These are phyloP conservation scores for Salix viminalis DNA, from an alignment of 345 rosid species.

Conservation along the genomic window DNA sequence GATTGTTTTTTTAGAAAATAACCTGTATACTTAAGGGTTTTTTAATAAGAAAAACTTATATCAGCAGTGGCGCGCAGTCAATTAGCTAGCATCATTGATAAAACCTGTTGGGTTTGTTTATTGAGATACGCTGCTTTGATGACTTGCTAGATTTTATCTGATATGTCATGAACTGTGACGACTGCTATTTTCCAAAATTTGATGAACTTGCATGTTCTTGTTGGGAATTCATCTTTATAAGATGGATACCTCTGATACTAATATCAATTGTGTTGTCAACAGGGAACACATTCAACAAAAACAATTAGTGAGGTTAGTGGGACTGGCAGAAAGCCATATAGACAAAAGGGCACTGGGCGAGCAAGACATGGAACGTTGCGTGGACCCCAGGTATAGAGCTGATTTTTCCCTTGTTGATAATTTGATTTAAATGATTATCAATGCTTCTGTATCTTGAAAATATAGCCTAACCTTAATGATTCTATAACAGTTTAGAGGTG, in stretches of 20 bases:
- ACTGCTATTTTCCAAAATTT: neutral
- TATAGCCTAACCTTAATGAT: slow-evolving; percentile 8
- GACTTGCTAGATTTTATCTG: neutral
- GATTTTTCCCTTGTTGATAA: neutral
- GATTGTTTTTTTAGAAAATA: too few relatives aligned
- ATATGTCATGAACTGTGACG: neutral
- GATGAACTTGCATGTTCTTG: neutral
- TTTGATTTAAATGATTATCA: slow-evolving; percentile 1
- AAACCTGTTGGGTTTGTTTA: neutral
- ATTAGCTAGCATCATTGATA: neutral
- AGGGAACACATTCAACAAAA: slow-evolving; percentile 97
- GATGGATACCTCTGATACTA: neutral
- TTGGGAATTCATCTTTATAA: neutral
- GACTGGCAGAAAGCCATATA: slow-evolving; percentile 88
- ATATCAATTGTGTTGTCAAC: slow-evolving; percentile 13
- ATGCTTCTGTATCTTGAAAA: slow-evolving; percentile 4
- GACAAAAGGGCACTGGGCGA: slow-evolving; percentile 83
- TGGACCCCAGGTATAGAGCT: slow-evolving; percentile 69
- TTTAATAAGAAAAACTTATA: too few relatives aligned
- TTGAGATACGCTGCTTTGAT: neutral
- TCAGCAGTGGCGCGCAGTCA: too few relatives aligned
- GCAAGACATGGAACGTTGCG: slow-evolving; percentile 87
- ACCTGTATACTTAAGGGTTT: too few relatives aligned
- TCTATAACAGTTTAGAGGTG: slow-evolving; percentile 76
- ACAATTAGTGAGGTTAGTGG: slow-evolving; percentile 91